Evolutionary conservation across 148 eudicot genomes (phyloP).

Genomic region (Spergularia bocconei): DNA sequence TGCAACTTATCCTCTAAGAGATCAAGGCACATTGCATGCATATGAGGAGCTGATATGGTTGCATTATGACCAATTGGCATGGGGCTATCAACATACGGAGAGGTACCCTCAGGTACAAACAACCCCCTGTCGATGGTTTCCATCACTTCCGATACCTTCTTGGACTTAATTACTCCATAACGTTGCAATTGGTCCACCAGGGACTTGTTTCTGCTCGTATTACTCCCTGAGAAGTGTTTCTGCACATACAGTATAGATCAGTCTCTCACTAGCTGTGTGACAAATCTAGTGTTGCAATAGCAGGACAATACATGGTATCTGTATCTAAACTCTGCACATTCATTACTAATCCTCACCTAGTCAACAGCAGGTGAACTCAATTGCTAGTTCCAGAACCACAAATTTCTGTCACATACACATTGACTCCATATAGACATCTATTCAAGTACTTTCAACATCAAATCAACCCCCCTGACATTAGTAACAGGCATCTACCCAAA

Average conservation of each 20-base stretch:
- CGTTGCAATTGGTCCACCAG: constrained; percentile 64
- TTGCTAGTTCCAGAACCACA: neutral
- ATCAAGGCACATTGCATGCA: constrained; percentile 95
- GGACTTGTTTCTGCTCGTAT: constrained; percentile 46
- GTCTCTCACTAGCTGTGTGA: neutral
- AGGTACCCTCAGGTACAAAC: constrained; percentile 81
- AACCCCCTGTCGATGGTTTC: constrained; percentile 80
- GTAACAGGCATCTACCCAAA: neutral
- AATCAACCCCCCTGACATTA: no score
- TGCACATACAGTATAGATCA: constrained; percentile 21
- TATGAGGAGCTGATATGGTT: constrained; percentile 98
- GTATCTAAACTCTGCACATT: neutral
- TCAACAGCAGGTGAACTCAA: neutral
- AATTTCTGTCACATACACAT: neutral
- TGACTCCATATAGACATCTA: no score
- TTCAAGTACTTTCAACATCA: no score
- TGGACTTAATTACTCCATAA: constrained; percentile 61
- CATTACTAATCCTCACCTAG: neutral
- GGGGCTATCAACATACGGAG: constrained; percentile 80
- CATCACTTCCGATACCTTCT: constrained; percentile 81
- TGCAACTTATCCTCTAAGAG: constrained; percentile 70
- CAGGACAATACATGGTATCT: neutral
- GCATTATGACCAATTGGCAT: constrained; percentile 89
- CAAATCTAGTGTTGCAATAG: neutral
- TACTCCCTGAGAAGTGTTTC: constrained; percentile 55